A percentile compares a stretch with the other conserved stretches of the same genome.
These are phyloP conservation scores for Senna siamea DNA, from an alignment of 306 rosid genomes.

Conservation along the genomic window DNA sequence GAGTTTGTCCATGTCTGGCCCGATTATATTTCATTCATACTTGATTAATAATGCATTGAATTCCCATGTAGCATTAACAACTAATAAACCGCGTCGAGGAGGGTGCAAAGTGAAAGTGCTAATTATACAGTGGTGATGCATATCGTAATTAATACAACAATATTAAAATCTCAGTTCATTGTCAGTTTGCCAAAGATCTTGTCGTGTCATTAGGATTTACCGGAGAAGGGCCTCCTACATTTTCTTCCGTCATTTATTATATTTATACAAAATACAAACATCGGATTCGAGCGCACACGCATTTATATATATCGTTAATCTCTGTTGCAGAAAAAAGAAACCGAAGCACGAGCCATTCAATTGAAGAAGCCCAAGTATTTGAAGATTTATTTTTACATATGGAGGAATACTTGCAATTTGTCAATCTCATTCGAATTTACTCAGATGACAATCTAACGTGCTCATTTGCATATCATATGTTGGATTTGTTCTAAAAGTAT, in stretches of 20 bases:
- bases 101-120: background rate
- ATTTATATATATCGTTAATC: slow-evolving; percentile 14
- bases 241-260: slow-evolving; percentile 25
- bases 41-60: background rate
- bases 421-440: background rate
- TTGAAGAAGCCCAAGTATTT: slow-evolving; percentile 8
- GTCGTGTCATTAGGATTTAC: slow-evolving; percentile 33
- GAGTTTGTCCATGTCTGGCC: too few relatives aligned
- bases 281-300: slow-evolving; percentile 36
- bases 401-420: too few relatives aligned
- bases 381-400: background rate
- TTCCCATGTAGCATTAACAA: too few relatives aligned
- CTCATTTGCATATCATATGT: slow-evolving; percentile 28
- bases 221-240: slow-evolving; percentile 33
- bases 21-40: too few relatives aligned
- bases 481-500: slow-evolving; percentile 13
- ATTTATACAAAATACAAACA: slow-evolving; percentile 21
- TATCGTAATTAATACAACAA: slow-evolving; percentile 22
- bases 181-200: slow-evolving; percentile 39
- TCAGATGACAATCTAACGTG: slow-evolving; percentile 15
- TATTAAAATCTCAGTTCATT: slow-evolving; percentile 21
- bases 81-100: background rate
- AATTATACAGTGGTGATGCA: slow-evolving; percentile 1
- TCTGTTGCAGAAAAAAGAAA: slow-evolving; percentile 7
- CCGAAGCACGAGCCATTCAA: slow-evolving; percentile 18